A percentile compares a stretch with the other conserved stretches of the same genome.
Evolutionary conservation across 495 filamentous ascomycete genomes (phyloP).

Genomic region (Rhypophila decipiens): DNA sequence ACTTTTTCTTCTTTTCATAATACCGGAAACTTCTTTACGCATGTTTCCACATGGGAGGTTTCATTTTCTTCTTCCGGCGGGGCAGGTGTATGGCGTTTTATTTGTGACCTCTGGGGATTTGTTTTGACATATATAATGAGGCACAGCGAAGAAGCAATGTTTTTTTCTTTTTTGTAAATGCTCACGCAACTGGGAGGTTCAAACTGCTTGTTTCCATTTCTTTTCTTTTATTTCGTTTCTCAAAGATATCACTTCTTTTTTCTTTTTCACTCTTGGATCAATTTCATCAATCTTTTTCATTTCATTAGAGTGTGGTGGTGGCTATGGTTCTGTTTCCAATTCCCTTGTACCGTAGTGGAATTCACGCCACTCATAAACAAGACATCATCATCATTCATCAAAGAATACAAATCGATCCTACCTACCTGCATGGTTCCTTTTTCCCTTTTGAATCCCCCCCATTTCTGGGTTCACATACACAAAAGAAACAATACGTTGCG

Average conservation of each 20-base stretch:
- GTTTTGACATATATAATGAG: no score
- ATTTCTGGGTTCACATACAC: no score
- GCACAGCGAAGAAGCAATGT: no score
- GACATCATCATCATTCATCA: not conserved
- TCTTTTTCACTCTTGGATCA: not conserved
- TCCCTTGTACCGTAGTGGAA: not conserved
- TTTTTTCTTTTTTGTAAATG: not conserved
- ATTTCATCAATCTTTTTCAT: not conserved
- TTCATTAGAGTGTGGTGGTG: not conserved
- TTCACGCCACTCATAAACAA: not conserved
- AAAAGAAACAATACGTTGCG: not conserved
- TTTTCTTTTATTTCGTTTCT: not conserved
- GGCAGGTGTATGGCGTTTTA: no score
- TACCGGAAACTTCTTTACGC: no score
- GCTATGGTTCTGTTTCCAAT: not conserved
- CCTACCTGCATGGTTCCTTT: no score
- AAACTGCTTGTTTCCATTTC: no score
- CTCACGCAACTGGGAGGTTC: not conserved
- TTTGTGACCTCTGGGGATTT: no score
- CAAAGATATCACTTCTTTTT: not conserved
- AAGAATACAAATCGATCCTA: not conserved
- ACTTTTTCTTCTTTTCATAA: not conserved
- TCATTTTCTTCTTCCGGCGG: no score
- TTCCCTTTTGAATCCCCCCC: no score
- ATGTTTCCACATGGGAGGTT: no score